Base-by-base conservation (phyloP, 192 early-diverging fungal species). In the Jimgerdemannia flammicorona region DNA sequence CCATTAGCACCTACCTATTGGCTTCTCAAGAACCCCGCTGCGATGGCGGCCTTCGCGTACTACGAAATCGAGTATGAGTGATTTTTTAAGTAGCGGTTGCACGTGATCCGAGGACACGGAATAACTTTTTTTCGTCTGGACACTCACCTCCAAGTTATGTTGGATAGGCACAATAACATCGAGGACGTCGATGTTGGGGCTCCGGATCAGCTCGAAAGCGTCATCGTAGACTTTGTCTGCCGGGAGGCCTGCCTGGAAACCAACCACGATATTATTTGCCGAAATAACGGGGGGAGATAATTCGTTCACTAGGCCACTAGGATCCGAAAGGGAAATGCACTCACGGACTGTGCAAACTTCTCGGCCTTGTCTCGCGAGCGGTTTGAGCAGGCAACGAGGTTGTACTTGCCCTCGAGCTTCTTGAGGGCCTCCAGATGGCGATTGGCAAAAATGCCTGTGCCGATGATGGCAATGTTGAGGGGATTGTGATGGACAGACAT, bases 381-480 rank as follows among this genome's bases (percentile, higher is more conserved):
- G 69, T 82, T 82, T n/a, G 71, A 64, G 72, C 81, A 82, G 11
- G 81, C 81, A 43, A 78, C 81, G 7, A 82, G 69, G 39, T 79
- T 29, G 49, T 71, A 82, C 71, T 82, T 82, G 64, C 77, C 74
- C 4, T 4, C 14, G 18, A 79, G 44, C 14, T 65, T 44, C 44
- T 70, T 67, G 40, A 77, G 79, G 19, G 81, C 81, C 29, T 74
- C 67, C 66, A 79, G 44, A 64, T 82, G 81, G 65, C 81, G 81
- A 43, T 78, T 43, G 44, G 81, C 81, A 64, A 82, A 82, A 40
- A 82, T 82, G 40, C 81, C 81, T 18, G 81, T 82, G 49, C 80
- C 80, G 40, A 82, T 78, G 69, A 82, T 82, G 69, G 77, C 81
- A 41, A 82, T 68, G 67, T 70, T 78, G 39, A 82, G 72, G 64